Conservation (phyloP, 2,329 filamentous ascomycete genomes). For the Alternaria rosae region DNA sequence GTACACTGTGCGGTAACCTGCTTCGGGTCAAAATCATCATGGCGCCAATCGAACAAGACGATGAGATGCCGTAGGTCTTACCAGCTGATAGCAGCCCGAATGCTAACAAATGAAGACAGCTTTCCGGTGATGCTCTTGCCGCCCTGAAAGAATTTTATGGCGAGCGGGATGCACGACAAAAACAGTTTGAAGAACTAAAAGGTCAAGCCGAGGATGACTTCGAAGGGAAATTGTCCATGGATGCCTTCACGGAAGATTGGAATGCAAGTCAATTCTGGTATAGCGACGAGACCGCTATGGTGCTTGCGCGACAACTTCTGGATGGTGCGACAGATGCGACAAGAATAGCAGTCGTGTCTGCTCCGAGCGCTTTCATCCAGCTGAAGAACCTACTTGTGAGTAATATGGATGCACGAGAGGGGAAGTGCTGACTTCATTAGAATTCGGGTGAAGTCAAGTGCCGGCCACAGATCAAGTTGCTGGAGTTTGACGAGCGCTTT, state of each 20-base stretch:
- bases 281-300: constrained; percentile 72
- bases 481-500: constrained; percentile 80
- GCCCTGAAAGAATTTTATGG: constrained; percentile 77
- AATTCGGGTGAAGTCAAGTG: constrained; percentile 40
- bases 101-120: constrained; percentile 57
- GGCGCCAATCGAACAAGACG: constrained; percentile 39
- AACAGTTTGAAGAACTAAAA: constrained; percentile 74
- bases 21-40: constrained; percentile 22
- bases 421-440: constrained; percentile 16
- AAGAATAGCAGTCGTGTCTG: constrained; percentile 73
- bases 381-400: constrained; percentile 73
- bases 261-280: constrained; percentile 88
- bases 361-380: constrained; percentile 79
- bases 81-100: not conserved
- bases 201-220: constrained; percentile 65
- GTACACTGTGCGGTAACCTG: constrained; percentile 16
- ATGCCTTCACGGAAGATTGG: constrained; percentile 81
- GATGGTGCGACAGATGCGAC: constrained; percentile 64
- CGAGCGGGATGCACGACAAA: constrained; percentile 71
- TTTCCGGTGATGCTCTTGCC: constrained; percentile 71
- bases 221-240: constrained; percentile 64
- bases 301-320: constrained; percentile 71
- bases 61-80: constrained; percentile 46
- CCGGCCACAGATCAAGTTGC: constrained; percentile 66
- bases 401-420: not conserved